A percentile compares a stretch with the other conserved stretches of the same genome.
These are phyloP conservation scores for Galium porrigens DNA, from an alignment of 305 asterid species.

Conservation along the genomic window DNA sequence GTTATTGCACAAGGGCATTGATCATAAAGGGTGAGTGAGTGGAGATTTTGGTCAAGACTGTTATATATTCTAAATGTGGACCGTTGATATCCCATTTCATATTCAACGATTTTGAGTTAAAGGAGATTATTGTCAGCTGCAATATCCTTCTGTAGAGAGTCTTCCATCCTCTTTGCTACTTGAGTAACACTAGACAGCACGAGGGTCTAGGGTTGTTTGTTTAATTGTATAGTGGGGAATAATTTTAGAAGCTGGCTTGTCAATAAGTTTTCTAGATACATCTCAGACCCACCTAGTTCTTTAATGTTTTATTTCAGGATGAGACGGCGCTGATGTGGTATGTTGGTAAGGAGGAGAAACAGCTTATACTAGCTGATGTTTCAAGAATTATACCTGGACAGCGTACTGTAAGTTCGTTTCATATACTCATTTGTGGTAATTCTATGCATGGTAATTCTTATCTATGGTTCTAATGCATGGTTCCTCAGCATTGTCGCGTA, in stretches of 20 bases:
- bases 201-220: not conserved
- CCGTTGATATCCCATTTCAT: not conserved
- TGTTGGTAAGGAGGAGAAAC: slow-evolving; percentile 48
- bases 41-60: slow-evolving; percentile 3
- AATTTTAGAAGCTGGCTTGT: not conserved
- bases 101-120: not conserved
- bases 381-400: slow-evolving; percentile 67
- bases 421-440: not conserved
- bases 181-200: not conserved
- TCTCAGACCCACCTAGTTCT: not conserved
- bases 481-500: not conserved
- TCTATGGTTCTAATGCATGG: not conserved
- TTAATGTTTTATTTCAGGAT: slow-evolving; percentile 32
- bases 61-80: not conserved
- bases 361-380: slow-evolving; percentile 41
- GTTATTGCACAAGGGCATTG: not conserved
- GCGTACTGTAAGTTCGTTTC: slow-evolving; percentile 46
- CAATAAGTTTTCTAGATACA: not conserved
- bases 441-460: not conserved
- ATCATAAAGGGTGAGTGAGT: not conserved
- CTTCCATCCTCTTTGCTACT: not conserved
- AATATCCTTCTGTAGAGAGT: not conserved
- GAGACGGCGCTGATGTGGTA: slow-evolving; percentile 52
- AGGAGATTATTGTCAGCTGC: not conserved
- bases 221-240: not conserved